Evolutionary conservation across 2,329 filamentous ascomycete species (phyloP).

Genomic region (Cladophialophora yegresii): DNA sequence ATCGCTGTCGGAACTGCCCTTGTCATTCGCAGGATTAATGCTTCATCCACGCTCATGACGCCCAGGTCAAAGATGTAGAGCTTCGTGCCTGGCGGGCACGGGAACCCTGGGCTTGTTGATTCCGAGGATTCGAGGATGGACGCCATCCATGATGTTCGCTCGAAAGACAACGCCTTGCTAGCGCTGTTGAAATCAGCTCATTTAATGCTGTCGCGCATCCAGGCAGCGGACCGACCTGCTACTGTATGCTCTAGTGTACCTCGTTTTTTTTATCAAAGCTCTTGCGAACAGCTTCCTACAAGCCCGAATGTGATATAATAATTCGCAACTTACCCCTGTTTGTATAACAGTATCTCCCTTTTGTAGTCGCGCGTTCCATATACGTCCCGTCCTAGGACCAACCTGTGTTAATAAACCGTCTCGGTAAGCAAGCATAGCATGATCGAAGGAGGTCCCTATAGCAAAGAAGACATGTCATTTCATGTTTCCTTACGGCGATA

Average conservation of each 20-base stretch:
- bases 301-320: background rate
- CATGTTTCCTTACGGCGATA: background rate
- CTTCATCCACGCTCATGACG: conserved; percentile 2
- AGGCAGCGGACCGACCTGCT: background rate
- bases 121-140: background rate
- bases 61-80: background rate
- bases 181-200: background rate
- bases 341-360: background rate
- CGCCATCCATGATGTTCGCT: background rate
- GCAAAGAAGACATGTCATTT: background rate
- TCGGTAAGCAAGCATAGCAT: background rate
- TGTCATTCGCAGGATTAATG: background rate
- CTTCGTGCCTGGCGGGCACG: background rate
- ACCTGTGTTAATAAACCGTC: background rate
- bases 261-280: background rate
- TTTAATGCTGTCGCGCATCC: background rate
- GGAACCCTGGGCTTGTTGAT: background rate
- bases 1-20: conserved; percentile 11
- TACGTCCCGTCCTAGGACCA: background rate
- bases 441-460: background rate
- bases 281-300: background rate
- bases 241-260: background rate
- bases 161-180: background rate
- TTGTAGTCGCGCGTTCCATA: background rate
- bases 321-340: background rate